These are phyloP conservation scores for Wickerhamiella sorbophila DNA, from an alignment of 805 yeast species.

Conservation along the genomic window DNA sequence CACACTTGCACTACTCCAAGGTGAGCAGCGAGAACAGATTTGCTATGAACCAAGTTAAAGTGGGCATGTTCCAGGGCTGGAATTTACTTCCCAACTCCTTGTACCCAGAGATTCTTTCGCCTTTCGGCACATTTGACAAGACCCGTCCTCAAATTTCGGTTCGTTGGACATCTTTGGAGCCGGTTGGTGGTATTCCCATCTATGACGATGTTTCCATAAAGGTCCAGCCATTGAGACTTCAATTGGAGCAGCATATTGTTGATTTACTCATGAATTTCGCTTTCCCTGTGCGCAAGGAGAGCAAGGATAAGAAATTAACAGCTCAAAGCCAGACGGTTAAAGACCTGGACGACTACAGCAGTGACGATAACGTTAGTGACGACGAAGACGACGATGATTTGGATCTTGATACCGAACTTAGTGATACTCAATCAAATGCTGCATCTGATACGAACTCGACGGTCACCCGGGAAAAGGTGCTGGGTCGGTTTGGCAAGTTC, in stretches of 20 bases:
- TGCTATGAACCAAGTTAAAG: conserved; percentile 43
- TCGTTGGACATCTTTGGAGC: conserved; percentile 66
- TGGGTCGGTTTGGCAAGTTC: neutral
- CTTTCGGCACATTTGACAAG: conserved; percentile 23
- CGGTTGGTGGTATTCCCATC: conserved; percentile 85
- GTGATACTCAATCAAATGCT: neutral
- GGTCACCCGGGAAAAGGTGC: neutral
- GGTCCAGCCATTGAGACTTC: conserved; percentile 53
- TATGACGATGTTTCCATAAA: conserved; percentile 47
- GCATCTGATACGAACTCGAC: neutral
- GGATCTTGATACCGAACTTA: conserved; percentile 5
- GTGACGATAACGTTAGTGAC: conserved; percentile 5
- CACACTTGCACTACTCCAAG: conserved; percentile 45
- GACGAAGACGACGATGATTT: conserved; percentile 3
- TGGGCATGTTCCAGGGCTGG: conserved; percentile 53
- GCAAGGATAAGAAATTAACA: conserved; percentile 6
- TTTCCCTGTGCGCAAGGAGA: conserved; percentile 39
- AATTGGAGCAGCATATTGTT: conserved; percentile 59
- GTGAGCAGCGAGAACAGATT: conserved; percentile 53
- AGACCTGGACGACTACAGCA: conserved; percentile 8
- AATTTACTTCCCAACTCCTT: conserved; percentile 43
- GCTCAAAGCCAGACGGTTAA: conserved; percentile 1
- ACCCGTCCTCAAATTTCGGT: conserved; percentile 26
- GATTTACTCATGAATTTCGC: conserved; percentile 47
- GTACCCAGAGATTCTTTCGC: conserved; percentile 59